Base-by-base conservation (phyloP, 495 filamentous ascomycete genomes). In the Lophiotrema nucula region DNA sequence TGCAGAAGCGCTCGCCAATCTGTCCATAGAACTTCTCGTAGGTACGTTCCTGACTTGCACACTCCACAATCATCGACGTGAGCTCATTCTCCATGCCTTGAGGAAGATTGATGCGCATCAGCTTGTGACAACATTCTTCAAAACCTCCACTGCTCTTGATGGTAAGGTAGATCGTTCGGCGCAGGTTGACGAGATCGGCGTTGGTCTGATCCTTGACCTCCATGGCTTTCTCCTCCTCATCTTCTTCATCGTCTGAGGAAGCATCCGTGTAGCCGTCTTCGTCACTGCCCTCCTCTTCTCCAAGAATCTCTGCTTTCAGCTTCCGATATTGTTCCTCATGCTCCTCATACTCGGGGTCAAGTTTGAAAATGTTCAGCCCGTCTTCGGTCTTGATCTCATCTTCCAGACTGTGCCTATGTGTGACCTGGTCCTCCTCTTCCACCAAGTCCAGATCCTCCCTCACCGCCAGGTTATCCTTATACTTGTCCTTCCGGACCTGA, bases 181-280 rank as follows among this genome's bases (percentile, higher is more conserved):
- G 84, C 22, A 99, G 79, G 66, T 95, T 95, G 62, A 97, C 88
- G 13, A 99, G 81, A 69, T 97, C 90, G 0, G 92, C 89, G 66
- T 97, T 97, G 62, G 84, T 95, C 72, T 95, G 90, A 73, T 99
- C 93, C 73, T 97, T 95, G 78, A 99, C 96, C 72, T 99, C 93
- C 66, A 97, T 76, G 45, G 81, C 79, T 45, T 77, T 73, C 62
- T 87, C 84, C 65, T 92, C 83, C 26, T 86, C 76, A 41, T 88
- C 89, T 18, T 86, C 86, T 53, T 92, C 90, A n/a, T 87, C 85
- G 22, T 90, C 89, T 43, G 82, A 85, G 39, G 86, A 89, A 19
- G 85, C 87, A 21, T 87, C 87, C 6, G 82, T 82, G 15, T 83
- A 83, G 11, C 18, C 39, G 6, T 87, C 87, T 5, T 86, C 87